These are phyloP conservation scores for Passalora sequoiae DNA, from an alignment of 2,329 filamentous ascomycete species.

Conservation along the genomic window DNA sequence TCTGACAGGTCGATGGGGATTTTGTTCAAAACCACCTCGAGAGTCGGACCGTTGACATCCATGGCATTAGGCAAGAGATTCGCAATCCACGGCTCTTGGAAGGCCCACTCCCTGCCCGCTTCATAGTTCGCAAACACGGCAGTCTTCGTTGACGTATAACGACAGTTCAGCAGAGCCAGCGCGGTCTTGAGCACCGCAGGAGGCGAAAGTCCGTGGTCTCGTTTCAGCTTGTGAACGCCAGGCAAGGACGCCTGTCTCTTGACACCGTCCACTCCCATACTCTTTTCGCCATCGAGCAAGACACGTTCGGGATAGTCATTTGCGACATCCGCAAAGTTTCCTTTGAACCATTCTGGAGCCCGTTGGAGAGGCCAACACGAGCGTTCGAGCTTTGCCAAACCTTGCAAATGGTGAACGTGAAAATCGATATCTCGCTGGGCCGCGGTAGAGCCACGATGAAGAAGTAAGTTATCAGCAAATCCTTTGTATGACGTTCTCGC, in stretches of 20 bases:
- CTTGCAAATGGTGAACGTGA: conserved; percentile 9
- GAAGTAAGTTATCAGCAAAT: conserved; percentile 8
- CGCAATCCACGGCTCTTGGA: conserved; percentile 4
- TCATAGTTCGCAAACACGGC: conserved; percentile 13
- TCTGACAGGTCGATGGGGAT: conserved; percentile 1
- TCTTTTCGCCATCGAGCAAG: background rate
- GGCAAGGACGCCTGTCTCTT: background rate
- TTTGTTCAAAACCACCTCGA: conserved; percentile 6
- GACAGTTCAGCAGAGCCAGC: conserved; percentile 11
- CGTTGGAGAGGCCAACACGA: conserved; percentile 8
- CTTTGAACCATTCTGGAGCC: conserved; percentile 14
- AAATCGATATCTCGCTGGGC: conserved; percentile 4
- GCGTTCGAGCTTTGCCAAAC: background rate
- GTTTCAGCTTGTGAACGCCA: conserved; percentile 2
- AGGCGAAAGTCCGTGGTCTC: conserved; percentile 5
- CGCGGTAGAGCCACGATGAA: conserved; percentile 1
- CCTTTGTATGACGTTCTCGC: conserved; percentile 8
- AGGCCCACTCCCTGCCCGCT: conserved; percentile 13
- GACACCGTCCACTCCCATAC: conserved; percentile 3
- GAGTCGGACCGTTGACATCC: conserved; percentile 14
- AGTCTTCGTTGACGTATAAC: background rate
- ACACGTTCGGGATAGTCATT: background rate
- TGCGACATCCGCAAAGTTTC: conserved; percentile 1
- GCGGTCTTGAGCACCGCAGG: conserved; percentile 10
- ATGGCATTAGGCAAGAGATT: conserved; percentile 9